Evolutionary conservation across 768 basidiomycete species (phyloP), one percentile per base, ranked within the genome.

Genomic region (Naematelia aurantialba): DNA sequence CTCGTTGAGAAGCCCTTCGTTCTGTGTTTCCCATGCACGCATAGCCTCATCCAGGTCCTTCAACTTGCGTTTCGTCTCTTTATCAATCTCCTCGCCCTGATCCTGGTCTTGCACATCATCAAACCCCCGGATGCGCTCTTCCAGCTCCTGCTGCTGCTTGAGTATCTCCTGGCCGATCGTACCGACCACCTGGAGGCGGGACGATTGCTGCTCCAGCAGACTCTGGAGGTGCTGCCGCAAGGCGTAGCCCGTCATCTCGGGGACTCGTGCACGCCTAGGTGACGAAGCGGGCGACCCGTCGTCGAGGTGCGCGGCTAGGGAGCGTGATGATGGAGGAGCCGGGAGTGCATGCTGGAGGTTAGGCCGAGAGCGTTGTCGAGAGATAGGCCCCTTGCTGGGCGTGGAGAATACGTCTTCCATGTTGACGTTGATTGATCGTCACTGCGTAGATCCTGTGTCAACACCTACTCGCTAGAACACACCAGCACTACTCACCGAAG

Each of bases 131-230:
- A 97, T 89, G 52, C 89, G 84, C 72, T 87, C 86, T 78, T 96
- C 90, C 62, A 97, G 84, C 73, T 94, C 89, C 79, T 89, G 87
- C 78, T 91, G 91, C 80, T 98, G 94, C 19, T 85, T 84, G 61
- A 97, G 85, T 69, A 98, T 85, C 76, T 89, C 88, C 79, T 96
- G 91, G 52, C 94, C 93, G 73, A 98, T 85, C 56, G 86, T 87
- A 34, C 89, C 92, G 3, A 91, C 90, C 64, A 90, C 88, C 63
- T 90, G 86, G 30, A 97, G 86, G 77, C 97, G 91, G 73, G 86
- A 85, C 78, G 92, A 89, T 81, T 97, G 97, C 75, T 81, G 83
- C 79, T 91, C 89, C 66, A 98, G 84, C 59, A 96, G 85, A 19
- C 67, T 65, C 59, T 81, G 79, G 5, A 83, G 79, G 34, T 81